These are phyloP conservation scores for Naganishia antarctica DNA, from an alignment of 768 basidiomycete species.

Conservation along the genomic window DNA sequence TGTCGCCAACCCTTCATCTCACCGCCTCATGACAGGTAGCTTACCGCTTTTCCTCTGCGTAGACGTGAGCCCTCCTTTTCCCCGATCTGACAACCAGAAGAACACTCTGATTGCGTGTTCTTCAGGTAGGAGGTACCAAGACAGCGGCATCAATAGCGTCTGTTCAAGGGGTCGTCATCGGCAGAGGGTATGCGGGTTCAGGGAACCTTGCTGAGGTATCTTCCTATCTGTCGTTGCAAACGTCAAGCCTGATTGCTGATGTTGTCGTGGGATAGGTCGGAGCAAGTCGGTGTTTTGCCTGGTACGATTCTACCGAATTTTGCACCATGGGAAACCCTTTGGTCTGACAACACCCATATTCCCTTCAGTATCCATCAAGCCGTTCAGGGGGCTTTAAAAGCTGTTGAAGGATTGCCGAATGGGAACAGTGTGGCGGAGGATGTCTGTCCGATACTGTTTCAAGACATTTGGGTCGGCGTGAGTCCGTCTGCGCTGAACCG, in stretches of 20 bases:
- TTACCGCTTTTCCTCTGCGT: conserved; percentile 20
- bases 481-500: conserved; percentile 36
- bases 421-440: neutral
- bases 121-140: conserved; percentile 67
- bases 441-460: conserved; percentile 47
- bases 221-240: conserved; percentile 42
- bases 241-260: neutral
- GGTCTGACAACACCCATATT: neutral
- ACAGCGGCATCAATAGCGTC: conserved; percentile 70
- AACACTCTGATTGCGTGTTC: neutral
- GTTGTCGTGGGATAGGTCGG: neutral
- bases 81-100: neutral
- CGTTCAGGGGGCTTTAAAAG: neutral
- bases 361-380: neutral
- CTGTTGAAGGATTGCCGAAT: too few species aligned
- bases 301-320: neutral
- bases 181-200: conserved; percentile 66
- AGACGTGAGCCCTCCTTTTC: conserved; percentile 1
- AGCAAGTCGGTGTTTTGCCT: neutral
- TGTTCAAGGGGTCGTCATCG: conserved; percentile 59
- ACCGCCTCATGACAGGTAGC: neutral
- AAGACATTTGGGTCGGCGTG: conserved; percentile 74
- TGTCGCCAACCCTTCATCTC: too few species aligned
- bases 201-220: conserved; percentile 82
- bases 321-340: too few species aligned